Base-by-base conservation (phyloP, 2,329 filamentous ascomycete genomes). In the Pseudogymnoascus sp. region DNA sequence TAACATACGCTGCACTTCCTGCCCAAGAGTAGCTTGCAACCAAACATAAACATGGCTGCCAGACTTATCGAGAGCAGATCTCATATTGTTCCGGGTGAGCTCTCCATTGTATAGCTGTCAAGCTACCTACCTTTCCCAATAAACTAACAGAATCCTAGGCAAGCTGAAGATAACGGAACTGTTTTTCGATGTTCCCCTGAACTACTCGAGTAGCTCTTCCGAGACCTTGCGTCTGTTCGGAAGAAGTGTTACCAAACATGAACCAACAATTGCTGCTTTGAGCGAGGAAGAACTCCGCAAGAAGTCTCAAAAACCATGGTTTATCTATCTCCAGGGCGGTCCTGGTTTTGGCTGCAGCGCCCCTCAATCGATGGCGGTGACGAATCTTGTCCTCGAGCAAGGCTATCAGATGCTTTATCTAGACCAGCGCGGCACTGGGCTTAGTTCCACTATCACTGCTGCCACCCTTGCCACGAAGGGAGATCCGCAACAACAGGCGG, bases 371-470 rank as follows among this genome's bases (percentile, higher is more conserved):
- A 84, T 86, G 65, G 79, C 86, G 7, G 83, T 91, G 72, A 89
- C 90, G n/a, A 82, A 85, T 33, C 78, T 82, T 31, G 82, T 91
- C 63, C 81, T 97, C 5, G 85, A 88, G 65, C 87, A 88, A 66
- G 93, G 93, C 15, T 97, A 96, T 72, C 90, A 96, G 74, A 79
- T 91, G 53, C 82, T 97, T 1, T 88, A 89, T 67, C 82, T 97
- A n/a, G 93, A 97, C 74, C 93, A 96, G 74, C 86, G 93, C 60
- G 93, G 93, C 11, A 96, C 91, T 2, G 93, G 93, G 1, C 78
- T 96, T 60, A 96, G 90, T 72, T 89, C 86, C 1, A 89, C 93
- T 0, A 84, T 97, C 44, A 89, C 89, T 1, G 85, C 89, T 7
- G 83, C 83, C 7, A 91, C 88, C 6, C 80, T 97, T 4, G 82